Percentiles rank a stretch among this genome's conserved stretches.
Evolutionary conservation across 352 stramenopile species (phyloP).

Genomic region (Phytophthora rubi): DNA sequence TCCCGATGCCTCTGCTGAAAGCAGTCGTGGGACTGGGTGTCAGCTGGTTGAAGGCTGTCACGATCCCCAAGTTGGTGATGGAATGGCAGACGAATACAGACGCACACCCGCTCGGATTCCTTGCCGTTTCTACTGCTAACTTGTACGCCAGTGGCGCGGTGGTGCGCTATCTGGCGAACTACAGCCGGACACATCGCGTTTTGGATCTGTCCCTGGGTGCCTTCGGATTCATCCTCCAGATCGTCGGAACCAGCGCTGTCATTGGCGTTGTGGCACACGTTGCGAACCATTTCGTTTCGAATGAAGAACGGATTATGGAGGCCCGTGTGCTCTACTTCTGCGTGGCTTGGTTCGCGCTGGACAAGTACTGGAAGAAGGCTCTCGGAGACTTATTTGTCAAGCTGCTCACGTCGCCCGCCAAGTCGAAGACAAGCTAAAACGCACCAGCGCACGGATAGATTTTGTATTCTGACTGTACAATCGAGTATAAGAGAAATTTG

Average conservation of each 20-base stretch:
- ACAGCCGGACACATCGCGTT: slow-evolving; percentile 43
- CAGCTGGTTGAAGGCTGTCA: slow-evolving; percentile 79
- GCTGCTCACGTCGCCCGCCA: slow-evolving; percentile 23
- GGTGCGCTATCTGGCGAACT: slow-evolving; percentile 63
- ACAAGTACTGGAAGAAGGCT: slow-evolving; percentile 77
- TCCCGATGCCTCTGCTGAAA: slow-evolving; percentile 57
- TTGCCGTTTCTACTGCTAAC: slow-evolving; percentile 69
- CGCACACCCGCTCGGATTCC: slow-evolving; percentile 66
- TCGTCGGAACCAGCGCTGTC: slow-evolving; percentile 41
- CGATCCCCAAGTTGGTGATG: slow-evolving; percentile 66
- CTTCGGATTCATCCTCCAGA: slow-evolving; percentile 56
- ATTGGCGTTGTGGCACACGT: slow-evolving; percentile 64
- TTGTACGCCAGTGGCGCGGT: slow-evolving; percentile 73
- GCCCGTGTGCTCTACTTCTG: slow-evolving; percentile 63
- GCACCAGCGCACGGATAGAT: slow-evolving; percentile 16
- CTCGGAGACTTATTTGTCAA: slow-evolving; percentile 45
- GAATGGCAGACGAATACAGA: slow-evolving; percentile 56
- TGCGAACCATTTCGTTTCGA: slow-evolving; percentile 63
- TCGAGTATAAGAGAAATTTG: background rate
- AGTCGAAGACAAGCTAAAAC: slow-evolving; percentile 31
- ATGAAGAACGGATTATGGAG: slow-evolving; percentile 56
- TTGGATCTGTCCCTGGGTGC: slow-evolving; percentile 42
- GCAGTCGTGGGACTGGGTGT: slow-evolving; percentile 62
- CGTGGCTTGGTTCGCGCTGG: slow-evolving; percentile 71
- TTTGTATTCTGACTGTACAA: slow-evolving; percentile 7